phyloP scores from a whole-genome alignment of 352 stramenopile genomes.

The Pythium coloratum region DNA sequence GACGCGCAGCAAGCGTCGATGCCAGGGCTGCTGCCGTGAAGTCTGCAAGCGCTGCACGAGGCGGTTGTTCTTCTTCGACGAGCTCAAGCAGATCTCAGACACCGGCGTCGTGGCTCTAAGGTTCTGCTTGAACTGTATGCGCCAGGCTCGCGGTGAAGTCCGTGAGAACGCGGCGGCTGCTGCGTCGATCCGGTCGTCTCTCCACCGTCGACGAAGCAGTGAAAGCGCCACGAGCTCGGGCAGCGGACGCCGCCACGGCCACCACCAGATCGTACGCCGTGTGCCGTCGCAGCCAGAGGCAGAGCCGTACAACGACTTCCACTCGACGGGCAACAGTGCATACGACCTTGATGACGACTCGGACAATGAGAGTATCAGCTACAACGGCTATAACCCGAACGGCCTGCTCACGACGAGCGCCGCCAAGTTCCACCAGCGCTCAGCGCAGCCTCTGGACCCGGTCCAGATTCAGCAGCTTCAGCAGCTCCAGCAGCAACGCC shows the following conservation, averaged over 20 bases:
- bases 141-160: slow-evolving; percentile 27
- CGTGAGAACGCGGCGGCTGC: slow-evolving; percentile 6
- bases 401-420: slow-evolving; percentile 8
- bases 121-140: slow-evolving; percentile 38
- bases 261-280: slow-evolving; percentile 12
- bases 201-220: slow-evolving; percentile 10
- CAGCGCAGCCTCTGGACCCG: background rate
- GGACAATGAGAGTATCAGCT: slow-evolving; percentile 21
- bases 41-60: slow-evolving; percentile 37
- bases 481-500: slow-evolving; percentile 19
- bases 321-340: slow-evolving; percentile 7
- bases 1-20: slow-evolving; percentile 34
- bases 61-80: slow-evolving; percentile 30
- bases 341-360: slow-evolving; percentile 23
- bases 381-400: slow-evolving; percentile 12
- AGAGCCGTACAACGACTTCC: slow-evolving; percentile 1
- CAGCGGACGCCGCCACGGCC: slow-evolving; percentile 5
- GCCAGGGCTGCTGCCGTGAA: slow-evolving; percentile 24
- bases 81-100: slow-evolving; percentile 28
- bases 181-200: slow-evolving; percentile 8
- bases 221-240: background rate
- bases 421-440: slow-evolving; percentile 3
- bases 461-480: slow-evolving; percentile 24
- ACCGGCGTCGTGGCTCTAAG: slow-evolving; percentile 29
- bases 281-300: slow-evolving; percentile 19